Evolutionary conservation across 2,329 filamentous ascomycete species (phyloP).

Genomic region (Clarireedia hainanense): DNA sequence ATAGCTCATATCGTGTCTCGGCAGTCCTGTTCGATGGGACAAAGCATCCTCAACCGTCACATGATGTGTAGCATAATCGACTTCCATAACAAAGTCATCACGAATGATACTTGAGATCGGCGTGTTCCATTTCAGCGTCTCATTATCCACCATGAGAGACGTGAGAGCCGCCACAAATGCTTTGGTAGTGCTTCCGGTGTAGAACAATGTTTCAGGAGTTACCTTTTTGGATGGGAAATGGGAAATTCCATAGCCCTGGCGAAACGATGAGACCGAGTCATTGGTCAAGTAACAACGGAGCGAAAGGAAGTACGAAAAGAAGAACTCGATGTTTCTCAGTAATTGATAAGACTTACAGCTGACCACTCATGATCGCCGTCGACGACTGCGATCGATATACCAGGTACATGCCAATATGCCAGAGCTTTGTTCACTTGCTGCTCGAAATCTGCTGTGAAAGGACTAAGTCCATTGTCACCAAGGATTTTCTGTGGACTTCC

Average conservation of each 20-base stretch:
- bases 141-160: constrained; percentile 40
- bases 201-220: constrained; percentile 44
- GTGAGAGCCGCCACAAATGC: constrained; percentile 44
- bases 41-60: constrained; percentile 48
- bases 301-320: background rate
- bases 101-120: constrained; percentile 39
- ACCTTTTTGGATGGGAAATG: constrained; percentile 32
- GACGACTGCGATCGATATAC: constrained; percentile 40
- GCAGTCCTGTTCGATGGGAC: constrained; percentile 44
- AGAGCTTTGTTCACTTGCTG: constrained; percentile 27
- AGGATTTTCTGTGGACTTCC: background rate
- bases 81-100: constrained; percentile 44
- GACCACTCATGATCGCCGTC: constrained; percentile 36
- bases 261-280: background rate
- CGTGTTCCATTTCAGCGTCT: constrained; percentile 39
- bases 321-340: background rate
- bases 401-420: constrained; percentile 40
- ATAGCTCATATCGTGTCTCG: constrained; percentile 34
- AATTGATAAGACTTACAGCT: constrained; percentile 28
- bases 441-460: constrained; percentile 17
- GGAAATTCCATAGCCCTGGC: constrained; percentile 34
- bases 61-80: constrained; percentile 38
- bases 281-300: background rate
- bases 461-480: background rate
- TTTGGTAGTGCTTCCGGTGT: constrained; percentile 49